Evolutionary conservation across 768 basidiomycete species (phyloP).

Genomic region (Cyclocybe aegerita): DNA sequence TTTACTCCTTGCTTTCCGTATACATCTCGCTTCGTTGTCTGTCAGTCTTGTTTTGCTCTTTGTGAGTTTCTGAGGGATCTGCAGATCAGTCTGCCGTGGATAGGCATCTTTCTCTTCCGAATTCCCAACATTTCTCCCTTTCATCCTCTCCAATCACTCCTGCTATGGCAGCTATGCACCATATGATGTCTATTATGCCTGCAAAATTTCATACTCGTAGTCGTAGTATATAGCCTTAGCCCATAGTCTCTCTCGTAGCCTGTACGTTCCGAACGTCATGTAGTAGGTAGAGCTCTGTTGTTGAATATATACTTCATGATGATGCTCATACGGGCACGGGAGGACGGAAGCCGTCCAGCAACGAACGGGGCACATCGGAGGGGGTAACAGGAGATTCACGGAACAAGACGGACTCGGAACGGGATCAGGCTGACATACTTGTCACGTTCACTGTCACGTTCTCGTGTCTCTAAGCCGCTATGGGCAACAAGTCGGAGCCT

Average conservation of each 20-base stretch:
- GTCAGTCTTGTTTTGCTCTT: neutral
- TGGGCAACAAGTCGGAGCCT: neutral
- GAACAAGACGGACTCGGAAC: too few relatives aligned
- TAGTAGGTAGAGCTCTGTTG: conserved; percentile 11
- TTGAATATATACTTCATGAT: conserved; percentile 6
- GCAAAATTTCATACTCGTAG: neutral
- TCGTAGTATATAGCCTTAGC: neutral
- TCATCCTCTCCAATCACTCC: neutral
- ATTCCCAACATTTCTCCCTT: neutral
- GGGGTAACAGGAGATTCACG: neutral
- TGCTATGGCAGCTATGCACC: too few relatives aligned
- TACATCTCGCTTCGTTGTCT: too few relatives aligned
- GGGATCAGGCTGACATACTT: too few relatives aligned
- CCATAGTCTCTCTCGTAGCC: conserved; percentile 1
- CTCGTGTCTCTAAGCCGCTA: neutral
- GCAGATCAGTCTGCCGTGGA: conserved; percentile 22
- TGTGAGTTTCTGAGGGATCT: conserved; percentile 14
- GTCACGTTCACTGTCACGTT: too few relatives aligned
- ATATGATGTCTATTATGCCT: neutral
- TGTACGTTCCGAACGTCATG: conserved; percentile 5
- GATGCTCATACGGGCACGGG: neutral
- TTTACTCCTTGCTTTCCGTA: neutral
- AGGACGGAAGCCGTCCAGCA: neutral
- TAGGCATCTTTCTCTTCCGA: conserved; percentile 7
- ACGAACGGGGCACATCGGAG: neutral